Percentiles rank a stretch among this genome's conserved stretches.
Conservation (phyloP, 2,329 filamentous ascomycete genomes). For the Diplodia seriata region DNA sequence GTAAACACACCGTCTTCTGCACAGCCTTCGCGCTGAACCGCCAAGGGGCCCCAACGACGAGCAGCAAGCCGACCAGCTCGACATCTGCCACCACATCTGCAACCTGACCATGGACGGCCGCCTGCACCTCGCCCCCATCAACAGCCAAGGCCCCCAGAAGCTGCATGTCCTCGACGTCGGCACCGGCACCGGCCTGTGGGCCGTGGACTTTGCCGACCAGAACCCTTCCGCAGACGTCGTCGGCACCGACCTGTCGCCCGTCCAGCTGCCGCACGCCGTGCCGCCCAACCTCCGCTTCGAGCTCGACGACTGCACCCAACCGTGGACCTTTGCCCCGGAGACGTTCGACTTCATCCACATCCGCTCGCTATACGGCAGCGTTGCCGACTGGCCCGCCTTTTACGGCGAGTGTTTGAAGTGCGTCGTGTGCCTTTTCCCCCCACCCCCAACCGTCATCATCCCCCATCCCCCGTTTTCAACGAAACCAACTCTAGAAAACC, state of each 20-base stretch:
- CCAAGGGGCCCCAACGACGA: constrained; percentile 46
- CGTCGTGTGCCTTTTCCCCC: neutral
- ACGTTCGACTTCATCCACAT: constrained; percentile 40
- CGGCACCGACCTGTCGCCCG: constrained; percentile 57
- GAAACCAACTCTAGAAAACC: constrained; percentile 47
- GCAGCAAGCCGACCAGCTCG: constrained; percentile 46
- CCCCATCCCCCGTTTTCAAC: constrained; percentile 51
- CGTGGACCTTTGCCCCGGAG: constrained; percentile 41
- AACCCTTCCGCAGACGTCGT: constrained; percentile 45
- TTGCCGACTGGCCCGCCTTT: constrained; percentile 39
- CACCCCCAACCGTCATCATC: neutral
- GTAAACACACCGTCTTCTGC: neutral
- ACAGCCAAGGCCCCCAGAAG: neutral
- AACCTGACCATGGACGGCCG: constrained; percentile 45
- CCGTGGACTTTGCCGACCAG: constrained; percentile 44
- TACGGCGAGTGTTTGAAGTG: constrained; percentile 38
- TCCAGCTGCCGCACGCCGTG: constrained; percentile 53
- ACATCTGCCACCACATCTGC: constrained; percentile 50
- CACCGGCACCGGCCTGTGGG: constrained; percentile 45
- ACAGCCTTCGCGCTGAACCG: neutral
- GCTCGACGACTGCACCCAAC: constrained; percentile 58
- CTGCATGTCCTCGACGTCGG: constrained; percentile 45
- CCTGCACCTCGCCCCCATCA: constrained; percentile 46
- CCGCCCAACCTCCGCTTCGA: constrained; percentile 57
- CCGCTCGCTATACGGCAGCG: constrained; percentile 37